Conservation (phyloP, 805 yeast species). For the Kuraishia hungarica region DNA sequence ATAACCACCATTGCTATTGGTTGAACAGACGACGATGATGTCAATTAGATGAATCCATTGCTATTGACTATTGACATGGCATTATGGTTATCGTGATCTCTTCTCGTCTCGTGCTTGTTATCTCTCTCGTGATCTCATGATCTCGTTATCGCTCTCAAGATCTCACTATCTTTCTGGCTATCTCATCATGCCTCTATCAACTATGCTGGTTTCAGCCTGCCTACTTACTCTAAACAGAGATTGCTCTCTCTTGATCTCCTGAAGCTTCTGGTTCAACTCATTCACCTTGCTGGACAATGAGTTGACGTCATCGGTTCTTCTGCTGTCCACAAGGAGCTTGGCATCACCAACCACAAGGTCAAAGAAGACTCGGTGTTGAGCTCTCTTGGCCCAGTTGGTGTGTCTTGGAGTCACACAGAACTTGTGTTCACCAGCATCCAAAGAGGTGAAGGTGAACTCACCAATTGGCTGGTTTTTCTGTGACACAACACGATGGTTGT, state of each 20-base stretch:
- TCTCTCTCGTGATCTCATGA: no score
- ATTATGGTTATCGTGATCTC: no score
- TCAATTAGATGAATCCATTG: no score
- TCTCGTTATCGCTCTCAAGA: no score
- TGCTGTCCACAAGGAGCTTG: constrained; percentile 54
- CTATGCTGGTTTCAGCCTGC: no score
- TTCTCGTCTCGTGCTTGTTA: no score
- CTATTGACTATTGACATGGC: no score
- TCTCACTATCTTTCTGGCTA: no score
- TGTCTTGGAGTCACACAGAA: constrained; percentile 57
- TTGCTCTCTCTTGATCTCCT: constrained; percentile 60
- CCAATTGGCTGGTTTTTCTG: constrained; percentile 61
- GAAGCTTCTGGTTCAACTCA: constrained; percentile 44
- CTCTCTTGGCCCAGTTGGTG: constrained; percentile 34
- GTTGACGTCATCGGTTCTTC: constrained; percentile 49
- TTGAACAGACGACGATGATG: not conserved
- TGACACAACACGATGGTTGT: constrained; percentile 65
- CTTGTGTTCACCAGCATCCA: constrained; percentile 72
- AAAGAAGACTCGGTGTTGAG: constrained; percentile 58
- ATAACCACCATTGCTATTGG: no score
- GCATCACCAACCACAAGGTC: constrained; percentile 66
- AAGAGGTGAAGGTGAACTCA: constrained; percentile 65
- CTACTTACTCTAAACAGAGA: constrained; percentile 39
- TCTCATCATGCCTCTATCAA: no score
- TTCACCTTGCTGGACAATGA: constrained; percentile 50